phyloP scores from a whole-genome alignment of 768 basidiomycete species.

The Calvatia gigantea region DNA sequence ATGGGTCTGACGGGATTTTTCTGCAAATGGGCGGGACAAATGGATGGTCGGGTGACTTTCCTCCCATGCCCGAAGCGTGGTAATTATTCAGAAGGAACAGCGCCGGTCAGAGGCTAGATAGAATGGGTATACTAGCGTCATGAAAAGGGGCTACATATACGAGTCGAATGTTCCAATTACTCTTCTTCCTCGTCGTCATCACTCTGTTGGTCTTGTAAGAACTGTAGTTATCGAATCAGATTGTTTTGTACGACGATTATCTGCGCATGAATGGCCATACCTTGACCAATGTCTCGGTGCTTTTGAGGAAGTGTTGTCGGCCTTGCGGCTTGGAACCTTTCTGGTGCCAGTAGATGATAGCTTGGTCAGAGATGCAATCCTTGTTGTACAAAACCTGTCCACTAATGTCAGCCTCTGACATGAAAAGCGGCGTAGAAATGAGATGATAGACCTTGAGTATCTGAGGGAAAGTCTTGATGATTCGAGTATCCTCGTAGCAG shows the following conservation, averaged over 20 bases:
- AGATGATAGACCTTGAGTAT: conserved; percentile 74
- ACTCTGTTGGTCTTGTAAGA: conserved; percentile 86
- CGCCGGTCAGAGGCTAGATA: conserved; percentile 1
- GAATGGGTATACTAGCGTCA: conserved; percentile 4
- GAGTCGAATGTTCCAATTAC: conserved; percentile 14
- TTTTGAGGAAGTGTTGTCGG: conserved; percentile 91
- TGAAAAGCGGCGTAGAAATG: neutral
- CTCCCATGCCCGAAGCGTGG: conserved; percentile 82
- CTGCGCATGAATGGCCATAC: conserved; percentile 32
- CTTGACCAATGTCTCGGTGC: conserved; percentile 86
- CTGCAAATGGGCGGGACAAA: conserved; percentile 65
- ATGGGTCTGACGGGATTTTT: conserved; percentile 91
- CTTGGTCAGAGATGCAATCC: conserved; percentile 93
- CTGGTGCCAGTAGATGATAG: conserved; percentile 97
- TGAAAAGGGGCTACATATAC: conserved; percentile 3
- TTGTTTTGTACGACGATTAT: conserved; percentile 5
- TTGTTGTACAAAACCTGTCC: conserved; percentile 87
- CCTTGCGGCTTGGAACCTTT: conserved; percentile 97
- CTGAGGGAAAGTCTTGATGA: conserved; percentile 93
- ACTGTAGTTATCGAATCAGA: conserved; percentile 42
- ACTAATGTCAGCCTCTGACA: conserved; percentile 1
- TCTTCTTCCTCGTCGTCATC: conserved; percentile 65
- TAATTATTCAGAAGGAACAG: conserved; percentile 30
- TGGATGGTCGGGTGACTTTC: conserved; percentile 76
- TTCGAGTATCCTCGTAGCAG: conserved; percentile 94